Evolutionary conservation across 768 basidiomycete species (phyloP).

Genomic region (Trametes maxima): DNA sequence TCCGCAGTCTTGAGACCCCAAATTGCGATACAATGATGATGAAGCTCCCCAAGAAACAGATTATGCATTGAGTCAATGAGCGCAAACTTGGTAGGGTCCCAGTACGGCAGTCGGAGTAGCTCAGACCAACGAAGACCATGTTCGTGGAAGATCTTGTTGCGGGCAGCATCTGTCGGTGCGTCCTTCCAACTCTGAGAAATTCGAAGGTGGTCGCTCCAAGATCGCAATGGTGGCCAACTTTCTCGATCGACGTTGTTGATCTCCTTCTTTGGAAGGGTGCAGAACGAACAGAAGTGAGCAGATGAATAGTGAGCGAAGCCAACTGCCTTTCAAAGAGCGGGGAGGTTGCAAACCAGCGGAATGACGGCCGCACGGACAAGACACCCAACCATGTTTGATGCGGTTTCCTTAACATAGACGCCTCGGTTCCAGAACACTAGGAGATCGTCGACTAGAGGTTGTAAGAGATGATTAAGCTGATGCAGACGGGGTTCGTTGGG

Average conservation of each 20-base stretch:
- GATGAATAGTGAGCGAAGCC: constrained; percentile 28
- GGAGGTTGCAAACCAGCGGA: constrained; percentile 36
- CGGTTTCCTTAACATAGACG: constrained; percentile 19
- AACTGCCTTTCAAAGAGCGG: constrained; percentile 33
- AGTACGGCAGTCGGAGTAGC: constrained; percentile 30
- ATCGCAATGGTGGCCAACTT: background rate
- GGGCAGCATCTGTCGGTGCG: constrained; percentile 3
- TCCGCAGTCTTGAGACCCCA: no score
- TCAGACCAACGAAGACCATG: constrained; percentile 29
- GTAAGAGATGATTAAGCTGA: constrained; percentile 28
- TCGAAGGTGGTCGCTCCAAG: background rate
- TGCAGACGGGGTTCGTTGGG: constrained; percentile 28
- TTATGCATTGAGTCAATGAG: constrained; percentile 36
- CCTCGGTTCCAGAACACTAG: constrained; percentile 22
- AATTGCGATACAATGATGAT: background rate
- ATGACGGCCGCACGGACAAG: constrained; percentile 10
- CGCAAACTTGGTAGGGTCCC: constrained; percentile 25
- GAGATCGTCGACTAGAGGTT: constrained; percentile 29
- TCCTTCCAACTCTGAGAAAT: constrained; percentile 19
- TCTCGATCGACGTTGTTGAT: background rate
- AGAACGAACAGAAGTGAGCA: constrained; percentile 37
- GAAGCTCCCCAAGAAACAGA: constrained; percentile 13
- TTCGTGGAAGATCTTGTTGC: constrained; percentile 13
- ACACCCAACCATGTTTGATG: background rate
- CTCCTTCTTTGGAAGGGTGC: constrained; percentile 8